These are phyloP conservation scores for Fraxinus greggii DNA, from an alignment of 305 asterid species.

Conservation along the genomic window DNA sequence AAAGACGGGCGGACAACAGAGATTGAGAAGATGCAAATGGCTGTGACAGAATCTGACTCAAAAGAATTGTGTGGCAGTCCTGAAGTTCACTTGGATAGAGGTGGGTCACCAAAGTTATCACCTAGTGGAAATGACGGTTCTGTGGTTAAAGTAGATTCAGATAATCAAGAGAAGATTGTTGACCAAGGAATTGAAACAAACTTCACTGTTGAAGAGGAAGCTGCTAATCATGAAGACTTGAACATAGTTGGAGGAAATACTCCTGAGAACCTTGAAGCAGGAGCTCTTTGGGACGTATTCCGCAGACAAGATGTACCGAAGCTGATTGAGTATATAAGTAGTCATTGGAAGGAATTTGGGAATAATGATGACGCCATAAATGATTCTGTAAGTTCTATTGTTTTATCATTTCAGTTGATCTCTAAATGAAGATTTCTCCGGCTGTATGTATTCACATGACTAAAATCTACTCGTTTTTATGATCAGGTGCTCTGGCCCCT, in stretches of 20 bases:
- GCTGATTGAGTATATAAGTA: conserved; percentile 59
- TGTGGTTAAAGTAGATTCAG: conserved; percentile 35
- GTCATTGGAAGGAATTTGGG: conserved; percentile 52
- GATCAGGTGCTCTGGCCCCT: conserved; percentile 70
- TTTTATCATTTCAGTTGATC: conserved; percentile 18
- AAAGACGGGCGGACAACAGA: conserved; percentile 39
- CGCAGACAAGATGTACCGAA: conserved; percentile 79
- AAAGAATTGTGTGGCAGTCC: conserved; percentile 37
- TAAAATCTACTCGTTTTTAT: conserved; percentile 25
- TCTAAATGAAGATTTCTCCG: conserved; percentile 6
- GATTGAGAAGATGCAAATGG: conserved; percentile 38
- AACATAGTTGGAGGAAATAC: conserved; percentile 29
- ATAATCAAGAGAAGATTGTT: conserved; percentile 30
- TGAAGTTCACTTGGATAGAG: conserved; percentile 33
- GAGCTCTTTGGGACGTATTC: conserved; percentile 90
- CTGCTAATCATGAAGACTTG: conserved; percentile 30
- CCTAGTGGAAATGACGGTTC: conserved; percentile 44
- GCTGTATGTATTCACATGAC: conserved; percentile 21
- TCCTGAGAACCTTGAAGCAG: conserved; percentile 44
- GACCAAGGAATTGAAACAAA: conserved; percentile 43
- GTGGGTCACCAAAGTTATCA: conserved; percentile 35
- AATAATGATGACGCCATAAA: conserved; percentile 33
- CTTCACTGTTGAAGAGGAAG: conserved; percentile 35
- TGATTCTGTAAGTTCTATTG: conserved; percentile 46
- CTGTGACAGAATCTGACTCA: conserved; percentile 40